Evolutionary conservation across 768 basidiomycete genomes (phyloP), one percentile per base, ranked within the genome.

Genomic region (Xerocomus brunneocitrinus): DNA sequence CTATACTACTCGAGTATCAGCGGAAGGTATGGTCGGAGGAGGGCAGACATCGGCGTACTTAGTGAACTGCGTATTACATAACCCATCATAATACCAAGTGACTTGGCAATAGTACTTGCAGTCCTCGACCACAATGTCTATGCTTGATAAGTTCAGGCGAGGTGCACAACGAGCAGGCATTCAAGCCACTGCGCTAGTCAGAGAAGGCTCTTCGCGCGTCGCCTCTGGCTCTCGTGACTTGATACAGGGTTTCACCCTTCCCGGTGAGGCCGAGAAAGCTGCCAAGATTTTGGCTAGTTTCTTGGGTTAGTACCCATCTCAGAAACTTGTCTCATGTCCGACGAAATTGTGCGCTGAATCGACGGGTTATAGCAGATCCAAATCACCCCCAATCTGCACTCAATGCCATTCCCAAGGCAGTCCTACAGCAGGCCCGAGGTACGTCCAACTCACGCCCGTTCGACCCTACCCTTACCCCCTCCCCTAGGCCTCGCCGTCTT

Each of bases 261-360:
- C 93, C 19, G 92, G 91, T 55, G 95, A 98, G 70, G 88, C 92
- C 39, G 89, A 93, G 55, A 97, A 97, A 67, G 91, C 94, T 0
- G 92, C 94, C 14, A 90, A 87, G 71, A 98, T 95, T 62, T 73
- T 98, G 30, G 84, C 83, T 57, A 85, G 83, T 58, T 98, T 98
- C 77, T 76, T 95, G n/a, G 94, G 91, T 92, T 65, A 50, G 78
- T 60, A 30, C 7, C 6, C 3, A 24, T 19, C 24, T 7, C 14
- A 38, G 2, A 19, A n/a, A 22, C 63, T 35, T 12, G 6, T 14
- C 8, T n/a, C 44, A 41, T 27, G 22, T 42, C 24, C 40, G 22
- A 10, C 22, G 31, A 10, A 8, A 45, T 12, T 8, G 28, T 30
- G 12, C 6, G 19, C 32, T 25, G 24, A 36, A 19, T 22, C 14